These are phyloP conservation scores for Trichosporon sp. DNA, from an alignment of 1,284 basidiomycete species.

Conservation along the genomic window DNA sequence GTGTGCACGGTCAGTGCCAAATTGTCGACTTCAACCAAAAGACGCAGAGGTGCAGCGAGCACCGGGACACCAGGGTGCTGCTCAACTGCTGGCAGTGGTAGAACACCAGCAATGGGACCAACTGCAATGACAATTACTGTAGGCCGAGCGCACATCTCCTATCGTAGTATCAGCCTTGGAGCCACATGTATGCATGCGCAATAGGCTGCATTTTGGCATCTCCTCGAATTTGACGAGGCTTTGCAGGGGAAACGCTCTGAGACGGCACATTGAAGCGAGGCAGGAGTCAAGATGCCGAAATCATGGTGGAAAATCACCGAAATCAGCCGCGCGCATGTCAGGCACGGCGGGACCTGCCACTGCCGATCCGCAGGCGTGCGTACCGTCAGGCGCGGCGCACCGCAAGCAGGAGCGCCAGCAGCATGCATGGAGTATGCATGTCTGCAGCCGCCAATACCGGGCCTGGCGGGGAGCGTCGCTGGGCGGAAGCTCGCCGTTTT, in stretches of 20 bases:
- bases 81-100: neutral
- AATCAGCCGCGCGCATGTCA: neutral
- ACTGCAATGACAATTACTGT: no score
- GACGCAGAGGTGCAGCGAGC: neutral
- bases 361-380: neutral
- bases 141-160: no score
- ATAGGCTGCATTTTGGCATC: no score
- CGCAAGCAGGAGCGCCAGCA: no score
- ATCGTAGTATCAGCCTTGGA: no score
- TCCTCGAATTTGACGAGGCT: no score
- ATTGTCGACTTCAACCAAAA: neutral
- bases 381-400: neutral
- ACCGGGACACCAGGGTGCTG: neutral
- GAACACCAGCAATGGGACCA: no score
- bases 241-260: no score
- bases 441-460: neutral
- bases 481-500: neutral
- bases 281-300: neutral
- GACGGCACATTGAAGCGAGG: no score
- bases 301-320: neutral
- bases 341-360: neutral
- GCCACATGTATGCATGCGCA: no score
- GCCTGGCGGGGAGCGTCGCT: neutral
- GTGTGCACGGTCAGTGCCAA: neutral
- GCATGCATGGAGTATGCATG: neutral